These are phyloP conservation scores for Dendrobium catenatum DNA, from an alignment of 106 monocot species.

Conservation along the genomic window DNA sequence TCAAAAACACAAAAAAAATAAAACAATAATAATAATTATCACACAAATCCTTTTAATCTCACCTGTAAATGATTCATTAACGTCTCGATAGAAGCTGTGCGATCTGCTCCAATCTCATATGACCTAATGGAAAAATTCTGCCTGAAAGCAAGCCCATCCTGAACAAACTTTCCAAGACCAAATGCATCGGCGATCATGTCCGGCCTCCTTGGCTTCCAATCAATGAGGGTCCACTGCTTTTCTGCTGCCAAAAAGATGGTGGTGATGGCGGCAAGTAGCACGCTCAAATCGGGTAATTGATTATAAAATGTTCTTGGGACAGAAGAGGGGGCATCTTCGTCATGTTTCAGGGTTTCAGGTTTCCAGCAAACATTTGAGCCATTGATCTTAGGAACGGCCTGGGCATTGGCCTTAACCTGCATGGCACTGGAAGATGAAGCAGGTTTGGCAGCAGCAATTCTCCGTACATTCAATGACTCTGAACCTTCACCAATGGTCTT, in stretches of 20 bases:
- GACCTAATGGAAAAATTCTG: slow-evolving; percentile 87
- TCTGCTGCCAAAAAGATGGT: slow-evolving; percentile 83
- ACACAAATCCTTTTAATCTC: background rate
- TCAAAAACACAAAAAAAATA: background rate
- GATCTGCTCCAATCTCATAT: slow-evolving; percentile 91
- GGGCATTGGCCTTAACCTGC: slow-evolving; percentile 46
- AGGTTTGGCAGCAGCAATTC: slow-evolving; percentile 35
- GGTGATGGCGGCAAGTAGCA: slow-evolving; percentile 81
- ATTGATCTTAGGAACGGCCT: slow-evolving; percentile 57
- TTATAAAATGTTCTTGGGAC: slow-evolving; percentile 78
- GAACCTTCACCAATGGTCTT: slow-evolving; percentile 16
- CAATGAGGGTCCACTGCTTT: slow-evolving; percentile 77
- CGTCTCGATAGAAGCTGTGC: slow-evolving; percentile 87
- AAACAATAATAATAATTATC: no score
- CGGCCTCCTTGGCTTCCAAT: slow-evolving; percentile 83
- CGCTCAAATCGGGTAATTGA: slow-evolving; percentile 86
- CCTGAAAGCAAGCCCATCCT: slow-evolving; percentile 60
- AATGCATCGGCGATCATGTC: slow-evolving; percentile 82
- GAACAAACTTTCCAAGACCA: slow-evolving; percentile 55
- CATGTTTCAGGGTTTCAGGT: slow-evolving; percentile 25
- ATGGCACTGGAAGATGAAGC: slow-evolving; percentile 25
- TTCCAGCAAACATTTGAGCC: slow-evolving; percentile 29
- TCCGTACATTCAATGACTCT: slow-evolving; percentile 25
- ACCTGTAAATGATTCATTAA: slow-evolving; percentile 98
- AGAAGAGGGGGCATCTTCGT: slow-evolving; percentile 24